Percentiles rank a stretch among this genome's conserved stretches.
These are phyloP conservation scores for Leucosporidium scottii DNA, from an alignment of 768 basidiomycete species.

Conservation along the genomic window DNA sequence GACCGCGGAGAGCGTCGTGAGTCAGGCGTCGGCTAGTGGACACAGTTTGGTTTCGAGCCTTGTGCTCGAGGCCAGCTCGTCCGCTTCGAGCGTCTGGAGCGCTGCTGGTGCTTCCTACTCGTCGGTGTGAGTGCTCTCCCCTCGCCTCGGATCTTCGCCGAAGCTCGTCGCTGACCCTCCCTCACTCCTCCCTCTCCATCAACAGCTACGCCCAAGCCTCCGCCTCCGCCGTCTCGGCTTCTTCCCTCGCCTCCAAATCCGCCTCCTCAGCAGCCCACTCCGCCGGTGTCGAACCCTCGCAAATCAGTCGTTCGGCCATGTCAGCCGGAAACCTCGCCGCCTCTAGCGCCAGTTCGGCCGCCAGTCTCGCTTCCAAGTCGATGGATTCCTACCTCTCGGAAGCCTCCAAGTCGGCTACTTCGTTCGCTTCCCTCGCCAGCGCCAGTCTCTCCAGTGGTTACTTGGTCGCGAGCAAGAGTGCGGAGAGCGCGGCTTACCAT, in stretches of 20 bases:
- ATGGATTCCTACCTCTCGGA: conserved; percentile 4
- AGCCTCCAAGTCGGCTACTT: conserved; percentile 34
- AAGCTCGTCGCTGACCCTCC: not conserved
- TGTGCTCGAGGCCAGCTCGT: not conserved
- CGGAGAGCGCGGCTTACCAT: conserved; percentile 31
- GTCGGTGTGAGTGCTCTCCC: not conserved
- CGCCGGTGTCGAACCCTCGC: not conserved
- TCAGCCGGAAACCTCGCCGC: conserved; percentile 41
- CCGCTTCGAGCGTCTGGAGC: not conserved
- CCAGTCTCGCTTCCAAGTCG: conserved; percentile 35
- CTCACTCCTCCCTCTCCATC: not conserved
- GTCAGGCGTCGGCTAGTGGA: not conserved
- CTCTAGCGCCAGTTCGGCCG: conserved; percentile 39
- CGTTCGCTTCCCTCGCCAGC: conserved; percentile 5
- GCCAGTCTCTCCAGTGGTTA: conserved; percentile 36
- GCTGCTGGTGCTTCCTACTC: not conserved
- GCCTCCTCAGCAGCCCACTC: not conserved
- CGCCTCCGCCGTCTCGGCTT: conserved; percentile 5
- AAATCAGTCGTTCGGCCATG: conserved; percentile 26
- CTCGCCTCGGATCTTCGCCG: not conserved
- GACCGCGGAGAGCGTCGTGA: not conserved
- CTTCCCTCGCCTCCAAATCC: not conserved
- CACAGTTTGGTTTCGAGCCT: not conserved
- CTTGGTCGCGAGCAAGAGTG: conserved; percentile 31
- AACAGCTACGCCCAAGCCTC: conserved; percentile 22